phyloP scores from a whole-genome alignment of 768 basidiomycete species.

The Termitomyces sp. region DNA sequence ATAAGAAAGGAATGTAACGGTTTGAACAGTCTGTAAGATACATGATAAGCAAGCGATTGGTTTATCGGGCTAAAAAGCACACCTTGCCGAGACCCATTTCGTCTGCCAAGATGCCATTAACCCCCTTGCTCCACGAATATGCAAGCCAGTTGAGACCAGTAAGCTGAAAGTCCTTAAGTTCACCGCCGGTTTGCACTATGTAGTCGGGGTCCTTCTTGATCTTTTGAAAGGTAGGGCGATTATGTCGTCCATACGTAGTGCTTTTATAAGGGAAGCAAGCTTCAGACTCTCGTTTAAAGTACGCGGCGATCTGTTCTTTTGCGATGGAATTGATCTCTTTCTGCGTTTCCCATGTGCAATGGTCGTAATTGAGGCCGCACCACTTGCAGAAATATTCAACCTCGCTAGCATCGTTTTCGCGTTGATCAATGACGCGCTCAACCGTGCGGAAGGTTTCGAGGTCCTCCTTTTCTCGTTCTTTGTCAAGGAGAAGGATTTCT shows the following conservation, averaged over 20 bases:
- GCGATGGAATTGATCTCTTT: conserved; percentile 77
- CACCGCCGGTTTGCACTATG: conserved; percentile 68
- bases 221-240: conserved; percentile 76
- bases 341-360: conserved; percentile 92
- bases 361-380: conserved; percentile 87
- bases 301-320: conserved; percentile 73
- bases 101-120: conserved; percentile 96
- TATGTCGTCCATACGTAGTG: conserved; percentile 51
- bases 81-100: conserved; percentile 99
- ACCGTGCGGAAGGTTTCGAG: conserved; percentile 87
- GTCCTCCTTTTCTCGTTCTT: conserved; percentile 88
- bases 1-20: conserved; percentile 90
- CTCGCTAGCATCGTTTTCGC: conserved; percentile 51
- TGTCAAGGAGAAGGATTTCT: conserved; percentile 84
- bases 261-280: conserved; percentile 87
- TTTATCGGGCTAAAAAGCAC: conserved; percentile 5
- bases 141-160: conserved; percentile 99
- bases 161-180: conserved; percentile 96
- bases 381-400: conserved; percentile 97
- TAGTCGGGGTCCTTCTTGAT: conserved; percentile 88
- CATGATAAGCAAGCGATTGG: conserved; percentile 1
- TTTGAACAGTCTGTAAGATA: conserved; percentile 77
- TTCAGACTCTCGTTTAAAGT: conserved; percentile 68
- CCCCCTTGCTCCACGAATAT: conserved; percentile 90
- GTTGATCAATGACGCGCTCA: conserved; percentile 82